Evolutionary conservation across 306 rosid genomes (phyloP).

Genomic region (Cicer chorassanicum): DNA sequence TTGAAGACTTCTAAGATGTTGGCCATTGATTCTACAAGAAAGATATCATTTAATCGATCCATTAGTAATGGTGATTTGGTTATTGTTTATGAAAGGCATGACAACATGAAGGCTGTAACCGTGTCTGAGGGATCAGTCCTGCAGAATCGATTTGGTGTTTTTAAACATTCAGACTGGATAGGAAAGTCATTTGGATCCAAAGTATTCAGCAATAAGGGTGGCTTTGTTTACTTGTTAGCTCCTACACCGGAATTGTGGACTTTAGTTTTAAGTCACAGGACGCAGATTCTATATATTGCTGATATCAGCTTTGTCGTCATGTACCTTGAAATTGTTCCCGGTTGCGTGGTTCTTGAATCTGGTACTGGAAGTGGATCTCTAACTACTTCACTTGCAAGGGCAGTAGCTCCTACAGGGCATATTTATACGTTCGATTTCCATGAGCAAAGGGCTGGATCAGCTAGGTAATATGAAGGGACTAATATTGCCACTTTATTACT

Average conservation of each 20-base stretch:
- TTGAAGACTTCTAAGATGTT: conserved; percentile 56
- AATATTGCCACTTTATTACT: neutral
- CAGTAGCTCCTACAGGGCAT: conserved; percentile 82
- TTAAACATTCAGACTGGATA: conserved; percentile 81
- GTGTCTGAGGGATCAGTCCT: conserved; percentile 61
- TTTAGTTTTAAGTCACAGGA: conserved; percentile 83
- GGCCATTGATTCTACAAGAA: conserved; percentile 52
- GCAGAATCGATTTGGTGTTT: conserved; percentile 79
- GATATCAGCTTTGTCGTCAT: conserved; percentile 79
- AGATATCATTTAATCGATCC: conserved; percentile 58
- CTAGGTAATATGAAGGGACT: conserved; percentile 38
- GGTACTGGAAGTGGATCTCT: conserved; percentile 95
- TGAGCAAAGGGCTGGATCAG: conserved; percentile 39
- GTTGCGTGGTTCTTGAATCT: conserved; percentile 84
- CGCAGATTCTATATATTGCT: conserved; percentile 86
- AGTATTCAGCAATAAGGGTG: conserved; percentile 79
- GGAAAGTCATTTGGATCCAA: conserved; percentile 85
- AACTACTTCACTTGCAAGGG: conserved; percentile 82
- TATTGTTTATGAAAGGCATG: conserved; percentile 79
- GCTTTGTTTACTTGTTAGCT: conserved; percentile 79
- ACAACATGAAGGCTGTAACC: conserved; percentile 72
- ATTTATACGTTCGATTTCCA: conserved; percentile 41
- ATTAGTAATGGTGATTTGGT: conserved; percentile 75
- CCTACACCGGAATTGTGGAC: conserved; percentile 90
- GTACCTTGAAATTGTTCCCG: conserved; percentile 81